Conservation (phyloP, 164 flowering plant genomes). For the Stephania japonica region DNA sequence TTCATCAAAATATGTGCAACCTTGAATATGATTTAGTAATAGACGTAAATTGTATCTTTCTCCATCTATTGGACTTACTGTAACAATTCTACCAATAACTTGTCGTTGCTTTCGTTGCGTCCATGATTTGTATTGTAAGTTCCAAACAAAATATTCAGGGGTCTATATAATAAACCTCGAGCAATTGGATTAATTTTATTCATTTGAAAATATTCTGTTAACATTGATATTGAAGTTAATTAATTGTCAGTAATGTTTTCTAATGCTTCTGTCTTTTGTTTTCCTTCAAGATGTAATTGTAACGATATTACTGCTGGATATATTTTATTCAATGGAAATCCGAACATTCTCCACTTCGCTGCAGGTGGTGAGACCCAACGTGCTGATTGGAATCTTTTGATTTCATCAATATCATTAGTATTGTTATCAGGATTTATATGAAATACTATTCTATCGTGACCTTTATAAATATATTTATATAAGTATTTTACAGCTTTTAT, state of each 20-base stretch:
- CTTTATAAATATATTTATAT: too few relatives aligned
- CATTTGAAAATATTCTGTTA: not conserved
- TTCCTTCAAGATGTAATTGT: not conserved
- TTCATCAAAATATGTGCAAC: too few relatives aligned
- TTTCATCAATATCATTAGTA: not conserved
- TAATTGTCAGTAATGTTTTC: too few relatives aligned
- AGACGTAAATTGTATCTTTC: not conserved
- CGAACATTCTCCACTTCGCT: conserved; percentile 2
- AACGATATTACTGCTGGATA: conserved; percentile 1
- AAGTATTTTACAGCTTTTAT: conserved; percentile 14
- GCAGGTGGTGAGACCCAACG: not conserved
- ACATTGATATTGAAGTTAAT: not conserved
- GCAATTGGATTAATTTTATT: not conserved
- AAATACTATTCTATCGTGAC: conserved; percentile 8
- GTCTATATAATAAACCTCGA: not conserved
- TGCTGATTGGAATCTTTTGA: not conserved
- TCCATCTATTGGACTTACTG: not conserved
- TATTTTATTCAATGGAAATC: not conserved
- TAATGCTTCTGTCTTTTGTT: too few relatives aligned
- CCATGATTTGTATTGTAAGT: not conserved
- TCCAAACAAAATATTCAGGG: not conserved
- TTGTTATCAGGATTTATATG: too few relatives aligned
- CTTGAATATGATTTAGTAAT: not conserved
- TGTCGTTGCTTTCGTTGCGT: not conserved
- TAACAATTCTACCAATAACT: not conserved